Conservation (phyloP, 2,329 filamentous ascomycete species). For the Alternaria brassicae region DNA sequence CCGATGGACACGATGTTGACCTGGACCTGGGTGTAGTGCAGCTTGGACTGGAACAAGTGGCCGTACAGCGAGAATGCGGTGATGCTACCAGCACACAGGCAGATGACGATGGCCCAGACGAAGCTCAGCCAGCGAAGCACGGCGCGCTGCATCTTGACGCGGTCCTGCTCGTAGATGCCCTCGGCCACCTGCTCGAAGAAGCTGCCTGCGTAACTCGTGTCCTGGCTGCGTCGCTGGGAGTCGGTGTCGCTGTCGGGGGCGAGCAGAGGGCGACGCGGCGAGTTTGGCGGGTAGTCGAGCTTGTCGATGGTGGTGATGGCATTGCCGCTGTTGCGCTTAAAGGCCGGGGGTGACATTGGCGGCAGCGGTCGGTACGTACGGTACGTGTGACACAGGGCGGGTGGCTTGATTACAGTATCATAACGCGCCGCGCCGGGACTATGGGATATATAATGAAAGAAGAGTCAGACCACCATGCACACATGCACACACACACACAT, state of each 20-base stretch:
- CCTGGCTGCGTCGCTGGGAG: conserved; percentile 48
- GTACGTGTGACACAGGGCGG: conserved; percentile 29
- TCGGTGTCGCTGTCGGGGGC: conserved; percentile 45
- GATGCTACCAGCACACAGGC: conserved; percentile 87
- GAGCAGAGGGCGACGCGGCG: conserved; percentile 52
- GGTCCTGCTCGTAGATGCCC: conserved; percentile 65
- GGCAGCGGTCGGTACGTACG: conserved; percentile 25
- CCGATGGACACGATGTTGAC: conserved; percentile 90
- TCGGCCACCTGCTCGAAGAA: conserved; percentile 68
- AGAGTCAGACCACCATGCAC: not conserved
- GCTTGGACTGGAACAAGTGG: conserved; percentile 82
- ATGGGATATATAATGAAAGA: not conserved
- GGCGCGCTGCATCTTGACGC: conserved; percentile 61
- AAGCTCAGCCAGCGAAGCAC: conserved; percentile 64
- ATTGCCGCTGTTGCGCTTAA: conserved; percentile 42
- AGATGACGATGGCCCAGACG: conserved; percentile 66
- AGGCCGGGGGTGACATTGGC: conserved; percentile 42
- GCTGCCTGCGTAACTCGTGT: conserved; percentile 58
- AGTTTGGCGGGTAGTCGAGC: conserved; percentile 56
- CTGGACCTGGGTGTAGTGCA: conserved; percentile 89
- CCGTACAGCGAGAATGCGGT: conserved; percentile 95
- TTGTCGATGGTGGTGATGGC: conserved; percentile 54
- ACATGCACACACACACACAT: too few relatives aligned
- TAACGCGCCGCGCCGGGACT: conserved; percentile 7
- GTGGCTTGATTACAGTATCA: conserved; percentile 19